Evolutionary conservation across 2,329 filamentous ascomycete genomes (phyloP).

Genomic region (Didymella lethalis): DNA sequence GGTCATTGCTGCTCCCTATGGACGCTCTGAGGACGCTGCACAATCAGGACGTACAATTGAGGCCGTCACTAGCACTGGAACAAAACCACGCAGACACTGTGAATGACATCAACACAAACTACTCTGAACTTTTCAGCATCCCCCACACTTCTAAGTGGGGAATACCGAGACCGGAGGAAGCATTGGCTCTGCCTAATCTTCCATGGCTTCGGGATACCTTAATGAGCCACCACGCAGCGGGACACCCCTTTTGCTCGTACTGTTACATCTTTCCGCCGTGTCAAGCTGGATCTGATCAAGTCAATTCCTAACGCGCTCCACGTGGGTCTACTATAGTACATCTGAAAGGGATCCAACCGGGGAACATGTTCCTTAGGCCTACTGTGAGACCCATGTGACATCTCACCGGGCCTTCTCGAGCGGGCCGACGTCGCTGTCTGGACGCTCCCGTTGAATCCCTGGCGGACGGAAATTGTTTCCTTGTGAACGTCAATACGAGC

Average conservation of each 20-base stretch:
- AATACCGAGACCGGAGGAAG: slow-evolving; percentile 1
- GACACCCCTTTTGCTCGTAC: background rate
- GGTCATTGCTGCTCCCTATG: background rate
- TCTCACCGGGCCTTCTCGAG: slow-evolving; percentile 14
- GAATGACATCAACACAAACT: background rate
- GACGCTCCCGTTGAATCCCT: slow-evolving; percentile 10
- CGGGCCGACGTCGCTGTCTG: slow-evolving; percentile 11
- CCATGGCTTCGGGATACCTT: slow-evolving; percentile 4
- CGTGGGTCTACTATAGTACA: slow-evolving; percentile 3
- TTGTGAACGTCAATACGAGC: background rate
- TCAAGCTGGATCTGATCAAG: background rate
- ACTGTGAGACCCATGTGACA: slow-evolving; percentile 4
- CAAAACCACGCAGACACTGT: background rate
- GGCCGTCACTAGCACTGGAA: background rate
- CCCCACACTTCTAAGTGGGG: background rate
- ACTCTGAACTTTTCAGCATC: background rate
- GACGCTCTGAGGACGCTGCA: background rate
- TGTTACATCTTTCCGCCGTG: background rate
- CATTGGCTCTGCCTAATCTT: background rate
- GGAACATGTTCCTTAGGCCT: slow-evolving; percentile 5
- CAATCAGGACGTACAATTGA: background rate
- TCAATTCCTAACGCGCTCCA: background rate
- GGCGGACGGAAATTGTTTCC: background rate
- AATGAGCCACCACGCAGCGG: slow-evolving; percentile 3
- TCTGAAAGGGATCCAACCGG: background rate